Base-by-base conservation (phyloP, 2,329 filamentous ascomycete genomes). In the Pseudofabraea citricarpa region DNA sequence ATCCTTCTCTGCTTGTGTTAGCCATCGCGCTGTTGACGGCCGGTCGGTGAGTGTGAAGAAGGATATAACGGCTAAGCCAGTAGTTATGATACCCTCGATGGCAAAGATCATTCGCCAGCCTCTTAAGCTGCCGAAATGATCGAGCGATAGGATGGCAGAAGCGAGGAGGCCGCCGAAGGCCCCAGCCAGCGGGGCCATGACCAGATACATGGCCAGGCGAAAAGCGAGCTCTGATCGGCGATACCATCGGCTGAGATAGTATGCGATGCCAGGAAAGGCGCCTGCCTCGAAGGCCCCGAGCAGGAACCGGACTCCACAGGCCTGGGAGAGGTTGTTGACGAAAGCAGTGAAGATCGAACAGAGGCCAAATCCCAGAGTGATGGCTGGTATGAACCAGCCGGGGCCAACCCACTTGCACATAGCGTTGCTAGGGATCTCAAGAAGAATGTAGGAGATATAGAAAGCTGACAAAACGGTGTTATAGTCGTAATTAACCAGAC, bases 221-320 rank as follows among this genome's bases (percentile, higher is more conserved):
- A 86, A 86, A 0, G 79, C 74, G 5, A 88, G 66, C 60, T 89
- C 84, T 39, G 73, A 74, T 24, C 80, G 70, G n/a, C 81, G 71
- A 53, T 87, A 88, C 83, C 83, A 88, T 40, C 83, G 69, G 1
- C 76, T 81, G 16, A 87, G 65, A 54, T 87, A 88, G 62, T 87
- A 89, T 0, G 83, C 82, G 29, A 87, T 85, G 0, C 85, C 84
- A 0, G 85, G 85, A 41, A 88, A 62, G 75, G 88, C 79, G 6
- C 84, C 85, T 0, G 85, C 81, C 62, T 90, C 85, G 45, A 87
- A 87, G 9, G 83, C 62, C 8, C 80, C 80, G 0, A 87, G 71
- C 0, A 87, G 50, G 52, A 88, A 87, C 4, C 85, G 77, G 19
- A 37, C 35, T 12, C 71, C 82, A 27, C 70, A 79, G 2, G 70